These are phyloP conservation scores for Sugiyamaella boreocaroliniensis DNA, from an alignment of 805 yeast genomes.

Conservation along the genomic window DNA sequence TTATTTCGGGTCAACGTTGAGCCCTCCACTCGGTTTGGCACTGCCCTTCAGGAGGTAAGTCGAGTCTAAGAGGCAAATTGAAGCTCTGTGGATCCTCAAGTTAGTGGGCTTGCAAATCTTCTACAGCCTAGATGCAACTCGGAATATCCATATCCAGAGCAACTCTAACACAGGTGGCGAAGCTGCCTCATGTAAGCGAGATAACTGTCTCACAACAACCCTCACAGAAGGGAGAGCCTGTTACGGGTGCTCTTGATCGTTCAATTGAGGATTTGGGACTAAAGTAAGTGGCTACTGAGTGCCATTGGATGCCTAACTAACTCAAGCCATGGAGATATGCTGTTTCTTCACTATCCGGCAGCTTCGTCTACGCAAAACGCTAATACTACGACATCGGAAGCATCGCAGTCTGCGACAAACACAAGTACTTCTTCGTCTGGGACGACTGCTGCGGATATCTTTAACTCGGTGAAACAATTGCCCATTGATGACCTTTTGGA, in stretches of 20 bases:
- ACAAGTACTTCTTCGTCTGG: slow-evolving; percentile 4
- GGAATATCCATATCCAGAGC: not conserved
- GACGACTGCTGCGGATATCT: slow-evolving; percentile 16
- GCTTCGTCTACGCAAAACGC: slow-evolving; percentile 2
- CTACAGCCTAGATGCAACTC: no score
- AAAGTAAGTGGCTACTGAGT: slow-evolving; percentile 17
- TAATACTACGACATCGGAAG: not conserved
- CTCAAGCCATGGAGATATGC: slow-evolving; percentile 47
- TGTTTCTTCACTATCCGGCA: slow-evolving; percentile 39
- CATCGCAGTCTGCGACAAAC: slow-evolving; percentile 16
- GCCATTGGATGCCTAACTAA: not conserved
- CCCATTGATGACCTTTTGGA: slow-evolving; percentile 63
- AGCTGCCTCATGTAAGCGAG: slow-evolving; percentile 29
- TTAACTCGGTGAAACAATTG: slow-evolving; percentile 42
- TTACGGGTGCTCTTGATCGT: slow-evolving; percentile 33
- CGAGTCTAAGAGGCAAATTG: not conserved
- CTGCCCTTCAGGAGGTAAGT: slow-evolving; percentile 5
- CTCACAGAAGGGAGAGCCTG: slow-evolving; percentile 37
- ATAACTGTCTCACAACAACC: slow-evolving; percentile 42
- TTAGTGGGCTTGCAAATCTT: no score
- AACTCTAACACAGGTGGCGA: slow-evolving; percentile 5
- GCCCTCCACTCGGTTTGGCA: slow-evolving; percentile 10
- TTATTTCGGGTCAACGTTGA: slow-evolving; percentile 61
- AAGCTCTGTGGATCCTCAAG: slow-evolving; percentile 13
- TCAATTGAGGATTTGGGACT: slow-evolving; percentile 32